Evolutionary conservation across 495 filamentous ascomycete species (phyloP), one percentile per base, ranked within the genome.

Genomic region (Aspergillus wentii): DNA sequence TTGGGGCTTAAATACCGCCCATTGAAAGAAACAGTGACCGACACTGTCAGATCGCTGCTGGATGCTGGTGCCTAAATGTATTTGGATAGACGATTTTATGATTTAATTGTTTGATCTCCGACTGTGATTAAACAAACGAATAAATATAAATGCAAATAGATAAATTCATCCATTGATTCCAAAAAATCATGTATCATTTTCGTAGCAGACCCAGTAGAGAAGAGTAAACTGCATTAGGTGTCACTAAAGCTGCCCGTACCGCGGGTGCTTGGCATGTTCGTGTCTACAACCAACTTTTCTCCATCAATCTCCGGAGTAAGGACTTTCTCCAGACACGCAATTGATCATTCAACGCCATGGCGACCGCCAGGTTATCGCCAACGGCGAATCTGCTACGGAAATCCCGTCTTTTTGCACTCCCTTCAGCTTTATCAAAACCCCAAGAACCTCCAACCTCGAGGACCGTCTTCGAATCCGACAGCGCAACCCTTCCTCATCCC

Each of bases 401-500:
- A 30, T 83, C 80, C 13, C 75, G 80, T 33, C 64, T 85, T 8
- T 85, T 85, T 55, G 72, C 80, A 28, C 60, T 85, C 37, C 80
- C 80, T 1, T 62, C 69, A 30, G 69, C 78, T 8, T 57, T 83
- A 15, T 66, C 69, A 9, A 52, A 56, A 16, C 71, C 76, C 18
- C 56, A 64, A 23, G 61, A 69, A 5, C 44, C 56, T 8, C 46
- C 54, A 15, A 62, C 60, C 4, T 62, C 72, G 9, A 70, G 61
- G 35, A 50, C 49, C 17, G 68, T 59, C 33, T 62, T 50, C 45
- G 55, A 64, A 35, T 83, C 83, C 22, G 63, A 79, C 30, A 83
- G 82, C 17, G 79, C 85, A 19, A 94, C 91, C 18, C 64, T 76
- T 14, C 76, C 77, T 40, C 81, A 83, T 64, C 92, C 92, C n/a